phyloP scores from a whole-genome alignment of 768 basidiomycete species.

The Lentinula sp. region DNA sequence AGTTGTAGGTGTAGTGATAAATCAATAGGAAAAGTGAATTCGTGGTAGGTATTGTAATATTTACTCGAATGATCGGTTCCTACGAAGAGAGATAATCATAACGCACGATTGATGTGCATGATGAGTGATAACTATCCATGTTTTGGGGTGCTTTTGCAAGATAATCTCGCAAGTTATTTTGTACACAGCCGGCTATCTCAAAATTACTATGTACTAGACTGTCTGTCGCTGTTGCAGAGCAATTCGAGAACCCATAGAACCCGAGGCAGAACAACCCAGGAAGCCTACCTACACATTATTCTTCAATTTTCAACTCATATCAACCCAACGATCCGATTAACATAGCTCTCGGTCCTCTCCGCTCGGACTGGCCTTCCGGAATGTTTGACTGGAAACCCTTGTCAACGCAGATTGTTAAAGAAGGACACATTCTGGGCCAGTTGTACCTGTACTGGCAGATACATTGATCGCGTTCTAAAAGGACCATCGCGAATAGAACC shows the following conservation, averaged over 20 bases:
- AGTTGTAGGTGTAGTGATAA: no score
- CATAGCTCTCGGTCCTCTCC: background rate
- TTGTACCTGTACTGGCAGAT: background rate
- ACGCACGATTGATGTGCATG: background rate
- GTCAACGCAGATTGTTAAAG: background rate
- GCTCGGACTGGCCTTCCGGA: background rate
- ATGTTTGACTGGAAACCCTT: background rate
- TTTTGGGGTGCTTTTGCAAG: slow-evolving; percentile 1
- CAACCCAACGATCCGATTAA: background rate
- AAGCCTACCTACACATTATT: no score
- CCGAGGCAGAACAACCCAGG: background rate
- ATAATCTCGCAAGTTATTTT: background rate
- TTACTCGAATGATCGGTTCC: background rate
- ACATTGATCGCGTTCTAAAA: no score
- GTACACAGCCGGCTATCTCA: background rate
- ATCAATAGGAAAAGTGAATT: background rate
- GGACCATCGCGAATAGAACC: no score
- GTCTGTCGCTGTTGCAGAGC: background rate
- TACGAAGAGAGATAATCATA: background rate
- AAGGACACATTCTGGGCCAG: background rate
- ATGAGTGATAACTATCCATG: background rate
- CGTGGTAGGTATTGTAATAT: background rate
- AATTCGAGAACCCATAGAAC: background rate
- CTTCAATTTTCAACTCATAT: no score
- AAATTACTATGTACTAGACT: background rate